A percentile compares a stretch with the other conserved stretches of the same genome.
These are phyloP conservation scores for Eutypa lata DNA, from an alignment of 2,329 filamentous ascomycete genomes.

Conservation along the genomic window DNA sequence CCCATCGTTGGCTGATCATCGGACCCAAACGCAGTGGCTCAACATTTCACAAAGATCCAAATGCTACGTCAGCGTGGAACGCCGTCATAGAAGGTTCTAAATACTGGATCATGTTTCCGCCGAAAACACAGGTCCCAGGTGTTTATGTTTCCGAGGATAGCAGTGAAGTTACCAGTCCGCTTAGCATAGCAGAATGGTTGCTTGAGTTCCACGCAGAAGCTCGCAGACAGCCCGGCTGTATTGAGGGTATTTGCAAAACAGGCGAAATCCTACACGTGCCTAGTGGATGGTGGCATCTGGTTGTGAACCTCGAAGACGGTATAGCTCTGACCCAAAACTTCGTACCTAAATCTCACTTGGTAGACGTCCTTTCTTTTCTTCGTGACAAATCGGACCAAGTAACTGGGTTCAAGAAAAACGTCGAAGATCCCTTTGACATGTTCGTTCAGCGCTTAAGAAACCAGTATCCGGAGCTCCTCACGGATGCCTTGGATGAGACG, in stretches of 20 bases:
- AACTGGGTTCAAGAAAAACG: slow-evolving; percentile 73
- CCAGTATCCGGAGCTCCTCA: slow-evolving; percentile 63
- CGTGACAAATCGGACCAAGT: slow-evolving; percentile 80
- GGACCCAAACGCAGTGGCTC: slow-evolving; percentile 84
- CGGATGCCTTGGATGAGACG: slow-evolving; percentile 61
- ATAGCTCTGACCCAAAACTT: slow-evolving; percentile 96
- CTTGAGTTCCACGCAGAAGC: slow-evolving; percentile 85
- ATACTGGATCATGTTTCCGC: slow-evolving; percentile 99
- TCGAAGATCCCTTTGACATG: slow-evolving; percentile 69
- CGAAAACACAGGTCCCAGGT: slow-evolving; percentile 73
- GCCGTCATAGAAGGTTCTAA: slow-evolving; percentile 86
- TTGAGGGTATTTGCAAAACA: slow-evolving; percentile 78
- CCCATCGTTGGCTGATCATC: slow-evolving; percentile 89
- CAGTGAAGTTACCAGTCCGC: slow-evolving; percentile 87
- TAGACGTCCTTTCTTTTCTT: slow-evolving; percentile 75
- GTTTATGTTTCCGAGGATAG: slow-evolving; percentile 87
- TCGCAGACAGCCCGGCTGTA: slow-evolving; percentile 68
- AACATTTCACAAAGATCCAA: slow-evolving; percentile 87
- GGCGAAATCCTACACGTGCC: slow-evolving; percentile 92
- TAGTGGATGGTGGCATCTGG: slow-evolving; percentile 94
- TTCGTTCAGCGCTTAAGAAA: slow-evolving; percentile 68
- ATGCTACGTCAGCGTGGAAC: slow-evolving; percentile 83
- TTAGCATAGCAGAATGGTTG: slow-evolving; percentile 97
- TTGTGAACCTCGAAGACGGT: slow-evolving; percentile 80
- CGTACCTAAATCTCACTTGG: slow-evolving; percentile 72